Conservation (phyloP, 1,284 basidiomycete genomes). For the Austropuccinia psidii region DNA sequence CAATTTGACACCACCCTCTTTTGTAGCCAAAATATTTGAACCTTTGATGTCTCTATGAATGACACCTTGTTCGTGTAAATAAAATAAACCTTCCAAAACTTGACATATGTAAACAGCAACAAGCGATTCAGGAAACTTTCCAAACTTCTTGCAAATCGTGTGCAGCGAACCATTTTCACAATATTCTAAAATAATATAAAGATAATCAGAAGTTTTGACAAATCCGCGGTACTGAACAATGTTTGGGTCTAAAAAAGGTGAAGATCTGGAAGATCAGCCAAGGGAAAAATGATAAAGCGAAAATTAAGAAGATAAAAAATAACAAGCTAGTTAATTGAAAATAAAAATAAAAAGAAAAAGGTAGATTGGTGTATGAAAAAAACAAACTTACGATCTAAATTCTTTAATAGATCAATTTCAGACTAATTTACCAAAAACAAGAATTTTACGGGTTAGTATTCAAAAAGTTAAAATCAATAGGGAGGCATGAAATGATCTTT, state of each 20-base stretch:
- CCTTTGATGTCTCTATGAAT: slow-evolving; percentile 99
- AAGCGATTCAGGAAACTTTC: slow-evolving; percentile 92
- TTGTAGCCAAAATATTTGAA: slow-evolving; percentile 94
- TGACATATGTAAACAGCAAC: slow-evolving; percentile 95
- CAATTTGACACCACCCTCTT: slow-evolving; percentile 90
- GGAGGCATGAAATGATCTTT: not conserved
- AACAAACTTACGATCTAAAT: slow-evolving; percentile 64
- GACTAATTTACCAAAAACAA: slow-evolving; percentile 55
- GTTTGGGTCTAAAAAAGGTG: slow-evolving; percentile 58
- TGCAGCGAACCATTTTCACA: slow-evolving; percentile 97
- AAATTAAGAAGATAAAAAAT: not conserved
- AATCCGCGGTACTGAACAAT: slow-evolving; percentile 99
- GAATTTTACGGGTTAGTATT: not conserved
- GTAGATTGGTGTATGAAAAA: not conserved
- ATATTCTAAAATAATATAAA: slow-evolving; percentile 90
- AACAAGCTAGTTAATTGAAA: no score
- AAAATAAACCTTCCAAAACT: slow-evolving; percentile 76
- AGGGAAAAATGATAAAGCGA: not conserved
- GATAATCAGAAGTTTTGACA: slow-evolving; percentile 82
- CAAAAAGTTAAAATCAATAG: not conserved
- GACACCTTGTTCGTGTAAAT: slow-evolving; percentile 93
- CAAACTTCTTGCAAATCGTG: slow-evolving; percentile 87
- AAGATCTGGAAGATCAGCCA: no score
- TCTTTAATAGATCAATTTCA: slow-evolving; percentile 95
- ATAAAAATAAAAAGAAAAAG: slow-evolving; percentile 45